Conservation (phyloP, 768 basidiomycete species). For the Auricularia heimuer region DNA sequence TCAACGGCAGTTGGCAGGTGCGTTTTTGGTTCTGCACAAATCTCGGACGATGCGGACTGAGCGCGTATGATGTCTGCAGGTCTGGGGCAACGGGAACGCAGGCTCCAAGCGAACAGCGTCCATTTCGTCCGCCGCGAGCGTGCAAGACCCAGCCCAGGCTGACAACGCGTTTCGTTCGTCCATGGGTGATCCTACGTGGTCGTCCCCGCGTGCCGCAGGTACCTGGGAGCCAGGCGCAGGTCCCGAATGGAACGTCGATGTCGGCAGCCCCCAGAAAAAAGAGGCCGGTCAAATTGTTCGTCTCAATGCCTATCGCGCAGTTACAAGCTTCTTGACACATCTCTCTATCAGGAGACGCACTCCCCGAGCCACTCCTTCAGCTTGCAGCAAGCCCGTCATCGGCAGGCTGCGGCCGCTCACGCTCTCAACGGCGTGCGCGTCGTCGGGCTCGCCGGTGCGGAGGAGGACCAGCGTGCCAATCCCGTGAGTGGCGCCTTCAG, state of each 20-base stretch:
- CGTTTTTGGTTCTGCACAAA: conserved; percentile 8
- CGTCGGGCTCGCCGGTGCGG: conserved; percentile 27
- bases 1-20: conserved; percentile 63
- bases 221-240: conserved; percentile 39
- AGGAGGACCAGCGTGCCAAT: conserved; percentile 37
- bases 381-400: conserved; percentile 37
- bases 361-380: conserved; percentile 25
- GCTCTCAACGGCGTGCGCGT: conserved; percentile 32
- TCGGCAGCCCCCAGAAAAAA: conserved; percentile 38
- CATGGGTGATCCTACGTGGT: conserved; percentile 42
- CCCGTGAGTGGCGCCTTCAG: conserved; percentile 44
- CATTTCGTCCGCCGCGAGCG: conserved; percentile 47
- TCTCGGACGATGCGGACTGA: conserved; percentile 9
- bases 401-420: conserved; percentile 33
- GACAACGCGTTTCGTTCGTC: conserved; percentile 40
- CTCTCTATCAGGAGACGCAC: conserved; percentile 29
- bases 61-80: conserved; percentile 28
- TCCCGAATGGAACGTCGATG: conserved; percentile 22
- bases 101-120: conserved; percentile 51
- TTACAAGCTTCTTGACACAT: conserved; percentile 6
- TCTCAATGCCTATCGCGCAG: background rate
- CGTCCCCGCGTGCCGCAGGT: conserved; percentile 38
- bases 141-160: conserved; percentile 21
- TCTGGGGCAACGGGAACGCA: conserved; percentile 45
- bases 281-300: conserved; percentile 18